A percentile compares a stretch with the other conserved stretches of the same genome.
Conservation (phyloP, 2,329 filamentous ascomycete species). For the Dryadomyces quercus-mongolicae region DNA sequence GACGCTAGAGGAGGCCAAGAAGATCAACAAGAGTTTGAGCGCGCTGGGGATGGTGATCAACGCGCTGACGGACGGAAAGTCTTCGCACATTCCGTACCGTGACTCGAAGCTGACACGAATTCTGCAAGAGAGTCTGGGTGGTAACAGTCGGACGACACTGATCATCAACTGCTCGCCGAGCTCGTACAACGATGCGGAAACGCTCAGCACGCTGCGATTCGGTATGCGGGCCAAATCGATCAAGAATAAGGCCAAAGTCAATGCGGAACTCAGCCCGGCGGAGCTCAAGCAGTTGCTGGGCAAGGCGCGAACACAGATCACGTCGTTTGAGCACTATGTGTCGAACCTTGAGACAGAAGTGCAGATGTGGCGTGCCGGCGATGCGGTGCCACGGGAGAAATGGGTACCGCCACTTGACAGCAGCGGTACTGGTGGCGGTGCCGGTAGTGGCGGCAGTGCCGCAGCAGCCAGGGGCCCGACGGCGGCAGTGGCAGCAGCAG, state of each 20-base stretch:
- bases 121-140: slow-evolving; percentile 89
- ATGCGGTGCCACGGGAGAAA: slow-evolving; percentile 74
- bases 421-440: slow-evolving; percentile 21
- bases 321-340: slow-evolving; percentile 81
- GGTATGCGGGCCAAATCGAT: slow-evolving; percentile 96
- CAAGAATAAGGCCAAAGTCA: slow-evolving; percentile 99
- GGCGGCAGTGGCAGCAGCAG: slow-evolving; percentile 20
- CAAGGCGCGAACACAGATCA: slow-evolving; percentile 82
- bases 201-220: slow-evolving; percentile 81
- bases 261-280: slow-evolving; percentile 88
- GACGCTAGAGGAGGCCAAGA: slow-evolving; percentile 95
- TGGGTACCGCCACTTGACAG: slow-evolving; percentile 58
- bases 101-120: slow-evolving; percentile 97
- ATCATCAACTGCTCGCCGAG: slow-evolving; percentile 99
- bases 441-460: slow-evolving; percentile 14
- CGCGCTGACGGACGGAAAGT: slow-evolving; percentile 91
- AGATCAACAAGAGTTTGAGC: slow-evolving; percentile 99
- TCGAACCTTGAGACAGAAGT: slow-evolving; percentile 74
- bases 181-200: slow-evolving; percentile 96
- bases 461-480: slow-evolving; percentile 27
- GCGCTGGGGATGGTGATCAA: slow-evolving; percentile 99
- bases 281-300: slow-evolving; percentile 89
- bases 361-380: slow-evolving; percentile 75
- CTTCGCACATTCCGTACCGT: slow-evolving; percentile 88
- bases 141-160: slow-evolving; percentile 94